Conservation (phyloP, 2,329 filamentous ascomycete species). For the Aspergillus sclerotialis region DNA sequence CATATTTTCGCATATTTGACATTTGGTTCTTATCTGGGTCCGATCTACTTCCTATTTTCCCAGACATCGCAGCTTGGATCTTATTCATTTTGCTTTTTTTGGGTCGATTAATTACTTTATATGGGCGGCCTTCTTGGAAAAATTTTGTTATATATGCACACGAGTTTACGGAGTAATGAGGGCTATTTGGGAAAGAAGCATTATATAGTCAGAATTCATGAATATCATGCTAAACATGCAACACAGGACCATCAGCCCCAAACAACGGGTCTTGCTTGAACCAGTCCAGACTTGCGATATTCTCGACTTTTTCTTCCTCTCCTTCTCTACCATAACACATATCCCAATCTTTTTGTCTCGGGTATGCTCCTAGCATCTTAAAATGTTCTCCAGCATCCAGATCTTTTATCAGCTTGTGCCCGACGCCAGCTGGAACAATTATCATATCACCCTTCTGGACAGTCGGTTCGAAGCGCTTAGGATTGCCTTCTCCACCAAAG, state of each 20-base stretch:
- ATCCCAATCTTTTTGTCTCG: slow-evolving; percentile 52
- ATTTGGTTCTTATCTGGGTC: no score
- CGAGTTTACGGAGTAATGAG: no score
- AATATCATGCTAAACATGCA: slow-evolving; percentile 28
- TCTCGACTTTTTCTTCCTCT: slow-evolving; percentile 47
- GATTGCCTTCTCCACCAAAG: slow-evolving; percentile 60
- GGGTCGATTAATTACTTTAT: no score
- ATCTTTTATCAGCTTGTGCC: slow-evolving; percentile 57
- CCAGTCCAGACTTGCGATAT: slow-evolving; percentile 48
- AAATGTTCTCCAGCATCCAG: slow-evolving; percentile 41
- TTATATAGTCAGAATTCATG: neutral
- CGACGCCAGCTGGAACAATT: slow-evolving; percentile 59
- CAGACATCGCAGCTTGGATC: no score
- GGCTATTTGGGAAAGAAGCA: neutral
- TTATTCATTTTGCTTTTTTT: slow-evolving; percentile 1
- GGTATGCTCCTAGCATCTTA: slow-evolving; percentile 63
- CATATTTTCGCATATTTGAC: no score
- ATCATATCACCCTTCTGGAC: slow-evolving; percentile 57
- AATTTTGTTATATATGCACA: neutral
- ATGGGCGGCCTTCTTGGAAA: slow-evolving; percentile 1
- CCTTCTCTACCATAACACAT: slow-evolving; percentile 62
- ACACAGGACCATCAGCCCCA: slow-evolving; percentile 47
- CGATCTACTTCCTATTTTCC: no score
- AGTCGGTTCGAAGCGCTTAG: slow-evolving; percentile 47
- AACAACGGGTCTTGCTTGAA: slow-evolving; percentile 56